phyloP scores from a whole-genome alignment of 495 filamentous ascomycete species.

The Podospora didyma region DNA sequence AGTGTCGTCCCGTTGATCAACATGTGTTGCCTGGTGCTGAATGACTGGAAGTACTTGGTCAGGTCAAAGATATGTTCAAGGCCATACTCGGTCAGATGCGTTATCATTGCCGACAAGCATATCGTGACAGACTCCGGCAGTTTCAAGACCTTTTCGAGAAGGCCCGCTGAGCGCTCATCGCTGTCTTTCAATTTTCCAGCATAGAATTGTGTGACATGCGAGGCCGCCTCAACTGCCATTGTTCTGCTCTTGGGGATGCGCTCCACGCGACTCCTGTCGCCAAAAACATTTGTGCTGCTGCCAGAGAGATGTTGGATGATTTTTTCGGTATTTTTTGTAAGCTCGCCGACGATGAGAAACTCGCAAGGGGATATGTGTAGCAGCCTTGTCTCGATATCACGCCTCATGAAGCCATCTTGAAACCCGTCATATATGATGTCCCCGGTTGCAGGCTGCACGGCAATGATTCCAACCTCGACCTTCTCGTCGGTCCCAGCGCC shows the following conservation, averaged over 20 bases:
- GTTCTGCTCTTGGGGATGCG: conserved; percentile 72
- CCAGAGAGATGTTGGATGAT: conserved; percentile 85
- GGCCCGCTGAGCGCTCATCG: conserved; percentile 46
- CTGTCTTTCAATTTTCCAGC: conserved; percentile 72
- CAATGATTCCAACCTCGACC: conserved; percentile 86
- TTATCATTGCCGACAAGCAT: conserved; percentile 96
- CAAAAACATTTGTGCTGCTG: conserved; percentile 85
- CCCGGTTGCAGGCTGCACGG: conserved; percentile 92
- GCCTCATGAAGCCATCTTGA: conserved; percentile 97
- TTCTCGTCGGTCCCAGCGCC: conserved; percentile 89
- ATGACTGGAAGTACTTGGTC: conserved; percentile 96
- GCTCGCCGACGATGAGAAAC: conserved; percentile 88
- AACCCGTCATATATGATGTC: conserved; percentile 97
- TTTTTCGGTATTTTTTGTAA: conserved; percentile 92
- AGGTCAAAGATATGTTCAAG: conserved; percentile 95
- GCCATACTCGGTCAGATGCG: conserved; percentile 87
- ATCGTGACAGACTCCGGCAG: conserved; percentile 83
- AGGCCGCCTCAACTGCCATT: conserved; percentile 76
- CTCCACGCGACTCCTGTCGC: conserved; percentile 83
- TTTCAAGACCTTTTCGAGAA: conserved; percentile 82
- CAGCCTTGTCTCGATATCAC: conserved; percentile 89
- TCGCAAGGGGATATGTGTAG: conserved; percentile 96
- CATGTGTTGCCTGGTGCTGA: conserved; percentile 94
- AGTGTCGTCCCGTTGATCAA: conserved; percentile 93
- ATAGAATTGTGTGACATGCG: conserved; percentile 91